Conservation (phyloP, 768 basidiomycete genomes). For the Hypholoma sublateritium region DNA sequence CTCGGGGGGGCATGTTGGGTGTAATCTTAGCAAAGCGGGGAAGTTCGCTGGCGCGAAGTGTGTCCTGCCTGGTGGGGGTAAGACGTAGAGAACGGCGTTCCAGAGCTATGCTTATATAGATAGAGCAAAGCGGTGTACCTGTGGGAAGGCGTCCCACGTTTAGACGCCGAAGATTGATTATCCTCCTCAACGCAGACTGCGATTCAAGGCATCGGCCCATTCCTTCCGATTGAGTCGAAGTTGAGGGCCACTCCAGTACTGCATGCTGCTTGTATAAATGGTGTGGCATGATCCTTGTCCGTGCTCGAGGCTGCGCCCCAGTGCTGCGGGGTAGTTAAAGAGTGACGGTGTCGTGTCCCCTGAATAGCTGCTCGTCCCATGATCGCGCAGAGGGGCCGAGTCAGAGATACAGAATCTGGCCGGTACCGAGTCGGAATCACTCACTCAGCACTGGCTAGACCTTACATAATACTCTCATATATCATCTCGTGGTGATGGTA, state of each 20-base stretch:
- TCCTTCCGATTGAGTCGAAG: not conserved
- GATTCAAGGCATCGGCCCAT: not conserved
- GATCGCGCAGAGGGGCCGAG: too few relatives aligned
- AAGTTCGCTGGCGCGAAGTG: not conserved
- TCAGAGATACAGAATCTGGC: not conserved
- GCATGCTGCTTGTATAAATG: not conserved
- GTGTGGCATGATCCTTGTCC: not conserved
- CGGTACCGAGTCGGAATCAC: too few relatives aligned
- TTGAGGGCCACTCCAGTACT: not conserved
- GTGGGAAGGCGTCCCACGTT: conserved; percentile 6
- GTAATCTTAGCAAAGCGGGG: conserved; percentile 6
- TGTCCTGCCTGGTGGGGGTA: not conserved
- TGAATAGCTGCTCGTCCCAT: not conserved
- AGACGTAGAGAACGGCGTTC: not conserved
- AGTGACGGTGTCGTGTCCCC: not conserved
- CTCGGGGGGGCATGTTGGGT: conserved; percentile 24
- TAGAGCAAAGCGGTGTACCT: not conserved
- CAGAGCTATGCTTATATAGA: conserved; percentile 1
- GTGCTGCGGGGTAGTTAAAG: not conserved
- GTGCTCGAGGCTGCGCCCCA: not conserved
- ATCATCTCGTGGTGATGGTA: too few relatives aligned
- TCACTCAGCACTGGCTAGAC: too few relatives aligned
- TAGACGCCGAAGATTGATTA: not conserved
- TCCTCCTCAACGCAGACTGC: too few relatives aligned
- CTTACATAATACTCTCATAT: too few relatives aligned